Percentiles rank a stretch among this genome's conserved stretches.
Conservation (phyloP, 2,329 filamentous ascomycete species). For the Beauveria scarabaeidicola region DNA sequence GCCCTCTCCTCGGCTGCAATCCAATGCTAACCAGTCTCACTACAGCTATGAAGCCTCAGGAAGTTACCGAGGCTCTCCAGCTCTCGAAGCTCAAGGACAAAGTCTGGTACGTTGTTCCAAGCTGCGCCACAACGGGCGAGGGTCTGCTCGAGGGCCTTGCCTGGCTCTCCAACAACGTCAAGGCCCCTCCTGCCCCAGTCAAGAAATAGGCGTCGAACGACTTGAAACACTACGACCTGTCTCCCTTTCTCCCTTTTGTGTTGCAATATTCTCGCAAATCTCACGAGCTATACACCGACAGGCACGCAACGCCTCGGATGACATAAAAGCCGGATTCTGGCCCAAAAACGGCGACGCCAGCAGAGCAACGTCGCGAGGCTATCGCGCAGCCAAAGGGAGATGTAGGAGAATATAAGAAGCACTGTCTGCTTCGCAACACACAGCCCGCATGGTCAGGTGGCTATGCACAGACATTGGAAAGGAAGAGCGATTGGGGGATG, state of each 20-base stretch:
- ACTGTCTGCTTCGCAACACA: not conserved
- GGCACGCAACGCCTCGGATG: not conserved
- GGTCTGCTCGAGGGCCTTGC: constrained; percentile 73
- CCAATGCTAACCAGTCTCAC: constrained; percentile 3
- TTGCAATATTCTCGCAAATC: not conserved
- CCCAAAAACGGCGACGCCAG: not conserved
- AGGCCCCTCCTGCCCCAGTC: constrained; percentile 47
- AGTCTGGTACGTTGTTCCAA: constrained; percentile 78
- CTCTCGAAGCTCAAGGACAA: constrained; percentile 72
- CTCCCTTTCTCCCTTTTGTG: not conserved
- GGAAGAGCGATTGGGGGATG: not conserved
- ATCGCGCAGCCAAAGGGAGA: not conserved
- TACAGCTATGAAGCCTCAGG: constrained; percentile 67
- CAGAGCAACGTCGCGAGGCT: not conserved
- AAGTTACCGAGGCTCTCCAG: constrained; percentile 70
- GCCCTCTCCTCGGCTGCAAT: not conserved
- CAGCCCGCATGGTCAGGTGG: not conserved
- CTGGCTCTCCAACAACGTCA: constrained; percentile 80
- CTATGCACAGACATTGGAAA: not conserved
- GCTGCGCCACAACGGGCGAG: constrained; percentile 73
- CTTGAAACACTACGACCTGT: not conserved
- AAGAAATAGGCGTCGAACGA: constrained; percentile 38
- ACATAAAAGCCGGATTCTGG: not conserved
- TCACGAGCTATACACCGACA: not conserved
- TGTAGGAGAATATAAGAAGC: not conserved